These are phyloP conservation scores for Sclerotinia minor DNA, from an alignment of 2,329 filamentous ascomycete species.

Conservation along the genomic window DNA sequence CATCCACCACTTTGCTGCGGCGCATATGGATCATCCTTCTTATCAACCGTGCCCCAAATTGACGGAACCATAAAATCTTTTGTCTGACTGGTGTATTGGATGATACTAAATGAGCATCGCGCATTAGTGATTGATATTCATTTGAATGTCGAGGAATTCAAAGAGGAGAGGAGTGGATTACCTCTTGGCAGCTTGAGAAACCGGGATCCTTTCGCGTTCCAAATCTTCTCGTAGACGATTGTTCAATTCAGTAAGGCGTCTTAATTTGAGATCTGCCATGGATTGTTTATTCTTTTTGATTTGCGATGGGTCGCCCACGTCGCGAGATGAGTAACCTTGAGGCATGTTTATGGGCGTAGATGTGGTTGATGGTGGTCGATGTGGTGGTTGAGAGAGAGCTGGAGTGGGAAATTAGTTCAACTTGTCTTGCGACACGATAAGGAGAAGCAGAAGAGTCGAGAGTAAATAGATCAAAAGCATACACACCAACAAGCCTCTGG, in stretches of 20 bases:
- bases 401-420: constrained; percentile 18
- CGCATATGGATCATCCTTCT: constrained; percentile 96
- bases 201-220: constrained; percentile 90
- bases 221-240: constrained; percentile 93
- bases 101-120: constrained; percentile 63
- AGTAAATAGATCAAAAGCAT: constrained; percentile 2
- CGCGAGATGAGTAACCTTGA: constrained; percentile 67
- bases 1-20: constrained; percentile 87
- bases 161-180: constrained; percentile 47
- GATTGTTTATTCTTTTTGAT: constrained; percentile 96
- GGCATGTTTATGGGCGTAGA: constrained; percentile 46
- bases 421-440: constrained; percentile 16
- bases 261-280: constrained; percentile 97
- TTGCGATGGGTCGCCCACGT: constrained; percentile 66
- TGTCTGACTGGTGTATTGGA: constrained; percentile 96
- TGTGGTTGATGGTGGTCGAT: not conserved
- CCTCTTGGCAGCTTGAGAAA: constrained; percentile 90
- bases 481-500: constrained; percentile 9
- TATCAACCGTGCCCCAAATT: constrained; percentile 92
- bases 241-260: constrained; percentile 95
- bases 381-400: constrained; percentile 3
- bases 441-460: constrained; percentile 10
- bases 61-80: constrained; percentile 98
- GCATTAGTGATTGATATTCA: constrained; percentile 21
- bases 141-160: not conserved